Conservation (phyloP, 2,329 filamentous ascomycete genomes). For the Hirsutella minnesotensis region DNA sequence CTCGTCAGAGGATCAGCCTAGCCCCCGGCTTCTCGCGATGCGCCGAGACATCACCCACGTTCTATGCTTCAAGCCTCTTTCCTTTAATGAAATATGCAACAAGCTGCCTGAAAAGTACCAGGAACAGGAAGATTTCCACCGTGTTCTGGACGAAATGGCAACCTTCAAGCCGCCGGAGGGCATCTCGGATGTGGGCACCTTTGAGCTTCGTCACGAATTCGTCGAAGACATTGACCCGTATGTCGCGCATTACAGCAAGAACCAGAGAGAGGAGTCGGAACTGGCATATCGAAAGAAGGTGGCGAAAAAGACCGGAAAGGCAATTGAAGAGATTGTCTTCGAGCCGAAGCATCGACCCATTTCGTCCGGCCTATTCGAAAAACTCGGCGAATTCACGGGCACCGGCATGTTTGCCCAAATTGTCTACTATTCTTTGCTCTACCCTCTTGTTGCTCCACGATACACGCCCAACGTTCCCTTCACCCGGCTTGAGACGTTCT, state of each 20-base stretch:
- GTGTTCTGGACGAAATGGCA: conserved; percentile 76
- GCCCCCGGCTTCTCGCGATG: conserved; percentile 58
- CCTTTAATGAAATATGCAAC: conserved; percentile 80
- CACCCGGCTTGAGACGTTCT: conserved; percentile 79
- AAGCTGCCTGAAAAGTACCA: conserved; percentile 82
- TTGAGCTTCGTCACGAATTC: conserved; percentile 79
- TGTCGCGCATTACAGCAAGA: conserved; percentile 91
- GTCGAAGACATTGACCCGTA: conserved; percentile 89
- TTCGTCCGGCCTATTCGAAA: conserved; percentile 61
- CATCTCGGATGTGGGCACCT: conserved; percentile 82
- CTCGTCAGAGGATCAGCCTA: conserved; percentile 51
- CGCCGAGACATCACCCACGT: conserved; percentile 86
- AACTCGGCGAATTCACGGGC: conserved; percentile 67
- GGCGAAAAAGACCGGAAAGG: conserved; percentile 76
- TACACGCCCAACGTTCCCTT: conserved; percentile 64
- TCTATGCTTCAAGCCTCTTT: conserved; percentile 89
- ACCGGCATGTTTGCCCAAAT: conserved; percentile 83
- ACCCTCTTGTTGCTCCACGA: conserved; percentile 57
- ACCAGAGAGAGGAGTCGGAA: conserved; percentile 92
- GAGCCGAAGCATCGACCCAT: conserved; percentile 77
- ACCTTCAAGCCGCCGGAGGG: conserved; percentile 85
- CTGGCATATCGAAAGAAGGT: conserved; percentile 77
- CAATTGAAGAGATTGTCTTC: conserved; percentile 74
- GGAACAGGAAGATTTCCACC: conserved; percentile 79
- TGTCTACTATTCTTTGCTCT: conserved; percentile 78